Evolutionary conservation across 805 yeast genomes (phyloP).

Genomic region (Kregervanrija delftensis): DNA sequence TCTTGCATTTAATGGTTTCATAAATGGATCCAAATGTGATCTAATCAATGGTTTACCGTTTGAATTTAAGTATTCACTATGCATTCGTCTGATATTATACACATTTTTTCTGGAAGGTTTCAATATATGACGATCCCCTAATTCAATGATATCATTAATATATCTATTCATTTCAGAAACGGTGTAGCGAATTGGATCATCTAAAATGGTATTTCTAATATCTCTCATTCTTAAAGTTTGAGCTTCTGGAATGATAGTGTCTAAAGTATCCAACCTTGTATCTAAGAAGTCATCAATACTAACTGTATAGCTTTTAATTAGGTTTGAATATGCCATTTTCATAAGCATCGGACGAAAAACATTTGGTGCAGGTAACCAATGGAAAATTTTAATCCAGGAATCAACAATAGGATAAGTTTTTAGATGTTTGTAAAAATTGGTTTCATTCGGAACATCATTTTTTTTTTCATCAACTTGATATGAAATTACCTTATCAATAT

Average conservation of each 20-base stretch:
- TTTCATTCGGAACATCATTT: constrained; percentile 13
- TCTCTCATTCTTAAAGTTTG: constrained; percentile 47
- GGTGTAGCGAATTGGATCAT: constrained; percentile 39
- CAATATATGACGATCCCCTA: constrained; percentile 19
- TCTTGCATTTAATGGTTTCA: constrained; percentile 53
- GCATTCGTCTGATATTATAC: constrained; percentile 36
- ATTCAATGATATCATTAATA: constrained; percentile 20
- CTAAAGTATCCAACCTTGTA: constrained; percentile 43
- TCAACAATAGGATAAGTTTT: constrained; percentile 41
- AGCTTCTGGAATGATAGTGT: constrained; percentile 50
- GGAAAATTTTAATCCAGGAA: constrained; percentile 25
- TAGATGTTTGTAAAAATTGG: constrained; percentile 35
- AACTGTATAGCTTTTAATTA: constrained; percentile 15
- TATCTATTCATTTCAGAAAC: background rate
- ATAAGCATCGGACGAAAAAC: constrained; percentile 18
- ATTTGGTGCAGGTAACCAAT: constrained; percentile 22
- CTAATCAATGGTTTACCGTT: constrained; percentile 58
- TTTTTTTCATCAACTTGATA: background rate
- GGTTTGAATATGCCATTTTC: constrained; percentile 20
- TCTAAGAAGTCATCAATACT: constrained; percentile 48
- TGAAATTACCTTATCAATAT: background rate
- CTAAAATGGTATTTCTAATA: constrained; percentile 30
- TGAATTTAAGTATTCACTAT: constrained; percentile 3
- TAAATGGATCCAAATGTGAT: constrained; percentile 54
- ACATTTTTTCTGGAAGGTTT: constrained; percentile 45